Base-by-base conservation (phyloP, 2,329 filamentous ascomycete genomes). In the Exophiala alcalophila region DNA sequence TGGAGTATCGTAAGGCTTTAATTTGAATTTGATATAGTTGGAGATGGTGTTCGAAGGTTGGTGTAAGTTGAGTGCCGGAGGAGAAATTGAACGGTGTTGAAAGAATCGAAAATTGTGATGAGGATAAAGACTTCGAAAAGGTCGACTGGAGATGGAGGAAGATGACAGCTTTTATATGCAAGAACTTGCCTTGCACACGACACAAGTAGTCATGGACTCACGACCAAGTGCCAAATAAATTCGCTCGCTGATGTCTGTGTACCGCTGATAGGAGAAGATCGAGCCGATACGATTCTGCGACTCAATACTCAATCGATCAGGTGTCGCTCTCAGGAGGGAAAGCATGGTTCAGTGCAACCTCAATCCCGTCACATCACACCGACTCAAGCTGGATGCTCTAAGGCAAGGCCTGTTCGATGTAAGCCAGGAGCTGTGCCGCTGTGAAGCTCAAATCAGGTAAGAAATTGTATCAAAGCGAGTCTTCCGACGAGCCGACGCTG, bases 81-180 rank as follows among this genome's bases (percentile, higher is more conserved):
- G n/a, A n/a, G n/a, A n/a, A n/a, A n/a, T n/a, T n/a, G n/a, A n/a
- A n/a, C n/a, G n/a, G n/a, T 7, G 3, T 23, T 31, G 10, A 14
- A 19, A 23, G 25, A 31, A 10, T 8, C 15, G 18, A 25, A n/a
- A 25, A 35, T 35, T 25, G 24, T 8, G 32, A 25, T 11, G 32
- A n/a, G 15, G 19, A 25, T 21, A 24, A 23, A 25, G 18, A 15
- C 18, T 35, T n/a, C 6, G 4, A 21, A 25, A 14, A n/a, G n/a
- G 12, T 24, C 32, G 24, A n/a, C 5, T 16, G 15, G 14, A 35
- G 14, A 16, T 11, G 23, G 21, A 34, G n/a, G 27, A 7, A 31
- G 20, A 21, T 29, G 21, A 16, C 15, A 26, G 27, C 14, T 36
- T 50, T 47, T 50, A 47, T 47, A 47, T 34, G 32, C 40, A 30